A percentile compares a stretch with the other conserved stretches of the same genome.
Evolutionary conservation across 306 rosid species (phyloP).

Genomic region (Psophocarpus tetragonolobus): DNA sequence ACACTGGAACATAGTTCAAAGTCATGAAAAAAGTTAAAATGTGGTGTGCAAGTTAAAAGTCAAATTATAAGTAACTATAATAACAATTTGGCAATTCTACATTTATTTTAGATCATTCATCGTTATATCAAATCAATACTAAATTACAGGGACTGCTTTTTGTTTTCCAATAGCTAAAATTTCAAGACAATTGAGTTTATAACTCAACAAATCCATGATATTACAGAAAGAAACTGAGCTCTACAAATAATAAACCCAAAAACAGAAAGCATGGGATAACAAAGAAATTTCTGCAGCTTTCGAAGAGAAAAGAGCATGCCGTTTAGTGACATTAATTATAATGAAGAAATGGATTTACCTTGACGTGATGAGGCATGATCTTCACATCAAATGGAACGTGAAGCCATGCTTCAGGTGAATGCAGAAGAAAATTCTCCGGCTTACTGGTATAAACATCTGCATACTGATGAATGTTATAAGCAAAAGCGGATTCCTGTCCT

Average conservation of each 20-base stretch:
- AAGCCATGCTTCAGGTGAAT: constrained; percentile 94
- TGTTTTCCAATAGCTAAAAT: not conserved
- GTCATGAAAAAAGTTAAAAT: constrained; percentile 5
- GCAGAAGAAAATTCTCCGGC: constrained; percentile 84
- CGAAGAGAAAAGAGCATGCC: constrained; percentile 8
- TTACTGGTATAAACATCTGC: constrained; percentile 98
- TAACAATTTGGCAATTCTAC: constrained; percentile 9
- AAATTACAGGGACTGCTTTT: not conserved
- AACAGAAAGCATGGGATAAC: constrained; percentile 18
- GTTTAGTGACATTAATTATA: not conserved
- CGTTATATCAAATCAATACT: not conserved
- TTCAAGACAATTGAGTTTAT: not conserved
- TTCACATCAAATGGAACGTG: constrained; percentile 91
- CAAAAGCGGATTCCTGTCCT: constrained; percentile 98
- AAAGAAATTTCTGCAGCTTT: not conserved
- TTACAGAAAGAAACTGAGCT: not conserved
- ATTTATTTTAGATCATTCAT: not conserved
- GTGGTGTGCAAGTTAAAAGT: not conserved
- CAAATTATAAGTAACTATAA: not conserved
- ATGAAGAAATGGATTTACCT: constrained; percentile 52
- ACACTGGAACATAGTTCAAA: not conserved
- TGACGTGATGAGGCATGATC: constrained; percentile 96
- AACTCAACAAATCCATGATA: constrained; percentile 10
- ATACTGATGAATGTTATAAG: constrained; percentile 92
- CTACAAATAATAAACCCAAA: constrained; percentile 3